phyloP scores from a whole-genome alignment of 2,329 filamentous ascomycete genomes.

The Cercospora beticola region DNA sequence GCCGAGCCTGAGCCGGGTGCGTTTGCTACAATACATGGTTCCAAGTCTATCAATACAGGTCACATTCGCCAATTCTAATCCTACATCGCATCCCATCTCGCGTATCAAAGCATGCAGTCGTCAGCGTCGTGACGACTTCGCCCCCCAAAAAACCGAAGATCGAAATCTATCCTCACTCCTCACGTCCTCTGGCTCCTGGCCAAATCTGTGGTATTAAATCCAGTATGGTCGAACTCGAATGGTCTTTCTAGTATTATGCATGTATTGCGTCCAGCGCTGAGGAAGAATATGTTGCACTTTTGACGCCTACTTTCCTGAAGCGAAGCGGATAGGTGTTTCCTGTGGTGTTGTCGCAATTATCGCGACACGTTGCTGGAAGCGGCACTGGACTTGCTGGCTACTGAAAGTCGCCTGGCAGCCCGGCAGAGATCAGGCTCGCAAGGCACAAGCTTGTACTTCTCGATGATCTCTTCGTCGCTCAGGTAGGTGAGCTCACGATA shows the following conservation, averaged over 20 bases:
- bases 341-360: neutral
- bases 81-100: neutral
- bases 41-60: neutral
- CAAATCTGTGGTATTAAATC: neutral
- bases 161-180: neutral
- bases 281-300: neutral
- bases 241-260: neutral
- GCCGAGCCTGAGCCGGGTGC: neutral
- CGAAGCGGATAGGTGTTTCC: neutral
- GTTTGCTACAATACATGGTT: neutral
- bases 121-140: neutral
- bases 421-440: slow-evolving; percentile 9
- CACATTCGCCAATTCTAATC: neutral
- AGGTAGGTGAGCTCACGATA: slow-evolving; percentile 22
- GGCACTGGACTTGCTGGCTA: neutral
- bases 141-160: neutral
- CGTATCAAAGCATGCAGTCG: neutral
- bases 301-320: neutral
- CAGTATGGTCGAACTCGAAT: neutral
- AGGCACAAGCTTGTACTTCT: slow-evolving; percentile 17
- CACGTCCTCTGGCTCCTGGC: neutral
- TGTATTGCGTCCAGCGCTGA: neutral
- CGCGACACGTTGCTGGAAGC: neutral
- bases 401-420: neutral
- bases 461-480: slow-evolving; percentile 21